Evolutionary conservation across 768 basidiomycete species (phyloP), one percentile per base, ranked within the genome.

Genomic region (Cyathus striatus): DNA sequence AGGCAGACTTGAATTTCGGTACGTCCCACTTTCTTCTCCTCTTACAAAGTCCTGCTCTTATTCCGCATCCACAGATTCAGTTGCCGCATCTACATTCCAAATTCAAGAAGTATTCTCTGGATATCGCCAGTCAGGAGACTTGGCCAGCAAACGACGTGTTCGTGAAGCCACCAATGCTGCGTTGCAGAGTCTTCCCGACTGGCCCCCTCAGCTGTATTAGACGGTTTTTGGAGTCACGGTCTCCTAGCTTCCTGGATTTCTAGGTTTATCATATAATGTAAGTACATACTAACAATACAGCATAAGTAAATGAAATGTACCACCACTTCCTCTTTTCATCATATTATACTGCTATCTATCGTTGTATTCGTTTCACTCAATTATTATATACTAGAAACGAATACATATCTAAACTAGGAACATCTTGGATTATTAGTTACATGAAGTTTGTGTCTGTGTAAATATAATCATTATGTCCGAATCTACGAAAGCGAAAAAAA

Each of bases 141-240:
- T 67, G 21, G 76, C 83, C 5, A 83, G 85, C 54, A 90, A 87
- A 58, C 70, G 70, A 17, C 78, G 86, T 18, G 88, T 90, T 7
- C 76, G 85, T 23, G 86, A 90, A 58, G 79, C 83, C 3, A 81
- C 80, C 39, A 90, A 90, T 53, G 85, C 86, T 10, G 83, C 88
- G 5, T 57, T 90, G 36, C 69, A 70, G 30, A 72, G 72, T 32
- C 61, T 90, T n/a, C 87, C 88, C 2, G 83, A 85, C 46, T 90
- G 82, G 81, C 88, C 88, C 0, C 62, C 72, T 7, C 61, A 65
- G 37, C 55, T 62, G 12, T 66, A 61, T 40, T 66, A 56, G 47
- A 12, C 4, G 13, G 13, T 16, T 16, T 16, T 16, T 16, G 30
- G 30, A 4, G 30, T 16, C 4, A n/a, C n/a, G n/a, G n/a, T n/a